Conservation (phyloP, 805 yeast species). For the Pichia occidentalis region DNA sequence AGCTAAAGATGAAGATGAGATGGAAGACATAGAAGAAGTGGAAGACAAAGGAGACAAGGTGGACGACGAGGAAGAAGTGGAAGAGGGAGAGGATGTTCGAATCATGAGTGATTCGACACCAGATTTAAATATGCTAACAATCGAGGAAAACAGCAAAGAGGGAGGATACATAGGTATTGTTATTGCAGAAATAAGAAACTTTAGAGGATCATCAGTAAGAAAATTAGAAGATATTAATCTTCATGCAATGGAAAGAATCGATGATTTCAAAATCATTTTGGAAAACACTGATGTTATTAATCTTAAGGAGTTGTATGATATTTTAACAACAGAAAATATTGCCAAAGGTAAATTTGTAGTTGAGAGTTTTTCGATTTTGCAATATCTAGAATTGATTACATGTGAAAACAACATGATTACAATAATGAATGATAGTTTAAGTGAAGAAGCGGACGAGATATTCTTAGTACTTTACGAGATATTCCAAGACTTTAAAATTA, state of each 20-base stretch:
- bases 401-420: not conserved
- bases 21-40: not conserved
- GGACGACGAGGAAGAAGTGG: not conserved
- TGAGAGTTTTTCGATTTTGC: not conserved
- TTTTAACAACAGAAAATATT: not conserved
- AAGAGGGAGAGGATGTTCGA: slow-evolving; percentile 6
- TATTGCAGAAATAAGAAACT: slow-evolving; percentile 1
- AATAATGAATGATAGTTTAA: not conserved
- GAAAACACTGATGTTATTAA: not conserved
- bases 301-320: not conserved
- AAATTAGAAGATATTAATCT: not conserved
- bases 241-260: not conserved
- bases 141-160: slow-evolving; percentile 5
- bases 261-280: not conserved
- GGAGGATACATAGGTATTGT: slow-evolving; percentile 7
- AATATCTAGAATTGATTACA: not conserved
- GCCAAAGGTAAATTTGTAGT: not conserved
- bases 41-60: not conserved
- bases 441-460: slow-evolving; percentile 2
- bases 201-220: not conserved
- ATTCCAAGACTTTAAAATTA: not conserved
- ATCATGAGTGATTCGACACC: slow-evolving; percentile 15
- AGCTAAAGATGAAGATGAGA: slow-evolving; percentile 1
- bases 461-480: slow-evolving; percentile 7
- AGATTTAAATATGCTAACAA: slow-evolving; percentile 13